Evolutionary conservation across 768 basidiomycete genomes (phyloP).

Genomic region (Dendrothele bispora): DNA sequence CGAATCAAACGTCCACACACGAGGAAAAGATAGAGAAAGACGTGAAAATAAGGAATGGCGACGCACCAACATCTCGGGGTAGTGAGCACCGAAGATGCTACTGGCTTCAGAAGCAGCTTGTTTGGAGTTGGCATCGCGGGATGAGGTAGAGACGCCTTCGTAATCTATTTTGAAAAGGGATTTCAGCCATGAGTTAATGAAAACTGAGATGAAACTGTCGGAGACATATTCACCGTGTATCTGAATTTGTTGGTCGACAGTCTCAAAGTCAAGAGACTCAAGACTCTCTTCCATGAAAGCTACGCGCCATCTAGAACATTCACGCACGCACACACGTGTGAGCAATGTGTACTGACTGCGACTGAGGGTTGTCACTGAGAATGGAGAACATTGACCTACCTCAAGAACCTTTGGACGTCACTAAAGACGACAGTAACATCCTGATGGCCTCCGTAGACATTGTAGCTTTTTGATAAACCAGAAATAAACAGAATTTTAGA

Average conservation of each 20-base stretch:
- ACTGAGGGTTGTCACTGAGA: too few species aligned
- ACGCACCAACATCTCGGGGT: constrained; percentile 76
- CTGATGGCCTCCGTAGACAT: constrained; percentile 72
- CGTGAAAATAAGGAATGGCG: neutral
- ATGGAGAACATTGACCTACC: constrained; percentile 38
- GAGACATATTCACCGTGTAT: constrained; percentile 53
- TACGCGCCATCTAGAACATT: constrained; percentile 61
- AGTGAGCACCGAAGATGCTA: constrained; percentile 73
- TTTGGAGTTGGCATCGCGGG: constrained; percentile 74
- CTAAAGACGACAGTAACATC: constrained; percentile 73
- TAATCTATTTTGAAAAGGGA: constrained; percentile 52
- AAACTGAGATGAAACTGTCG: neutral
- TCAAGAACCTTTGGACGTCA: constrained; percentile 73
- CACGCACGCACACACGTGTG: constrained; percentile 12
- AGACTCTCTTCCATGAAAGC: constrained; percentile 74
- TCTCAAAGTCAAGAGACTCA: constrained; percentile 64
- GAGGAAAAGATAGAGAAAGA: neutral
- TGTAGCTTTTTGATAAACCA: constrained; percentile 50
- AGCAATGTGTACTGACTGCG: too few species aligned
- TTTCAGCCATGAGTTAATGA: neutral
- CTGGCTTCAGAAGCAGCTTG: constrained; percentile 73
- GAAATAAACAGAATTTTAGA: neutral
- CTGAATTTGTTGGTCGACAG: constrained; percentile 71
- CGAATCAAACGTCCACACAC: neutral
- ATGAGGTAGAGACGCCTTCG: constrained; percentile 64